Evolutionary conservation across 371 early-diverging fungal species (phyloP), one percentile per base, ranked within the genome.

Genomic region (Mucor irregularis): DNA sequence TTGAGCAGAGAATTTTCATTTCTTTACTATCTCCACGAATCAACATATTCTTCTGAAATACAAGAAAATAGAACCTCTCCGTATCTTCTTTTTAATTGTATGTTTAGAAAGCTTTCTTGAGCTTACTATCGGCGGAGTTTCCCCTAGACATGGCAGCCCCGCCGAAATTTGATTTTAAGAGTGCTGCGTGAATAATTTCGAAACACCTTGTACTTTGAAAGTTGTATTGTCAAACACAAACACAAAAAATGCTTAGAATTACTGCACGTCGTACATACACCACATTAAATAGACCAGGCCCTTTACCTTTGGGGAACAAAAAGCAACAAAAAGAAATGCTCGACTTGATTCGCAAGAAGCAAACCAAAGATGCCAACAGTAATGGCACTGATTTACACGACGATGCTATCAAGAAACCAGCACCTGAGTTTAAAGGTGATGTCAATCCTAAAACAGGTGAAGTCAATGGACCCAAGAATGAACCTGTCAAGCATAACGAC

Each of bases 401-500:
- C 11, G 90, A 90, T 59, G 83, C 82, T 9, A 66, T 69, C 34
- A 58, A 67, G 34, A 79, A 71, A 16, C 74, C 79, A 1, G 53
- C 58, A 5, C 71, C 78, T n/a, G 78, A 84, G 71, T 91, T 88
- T 63, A 81, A 84, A 55, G 90, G 89, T 40, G 83, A 89, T 52
- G 81, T 83, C 33, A 94, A 93, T 60, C 92, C 91, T 2, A 61
- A 65, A 7, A 93, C 93, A 13, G 91, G 91, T 9, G 93, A 94
- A 67, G 75, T 88, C 22, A 84, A 85, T 24, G 93, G 93, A 1
- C 94, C 94, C 1, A 53, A 53, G 24, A 53, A 44, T 25, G 53
- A 94, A 50, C 95, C 95, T 17, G 85, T 92, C 33, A 83, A 88
- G 33, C 92, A 89, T 57, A 91, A 91, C 22, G 95, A 94, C 61